Evolutionary conservation across 2,329 filamentous ascomycete genomes (phyloP), one percentile per base, ranked within the genome.

Genomic region (Paraphoma sp.): DNA sequence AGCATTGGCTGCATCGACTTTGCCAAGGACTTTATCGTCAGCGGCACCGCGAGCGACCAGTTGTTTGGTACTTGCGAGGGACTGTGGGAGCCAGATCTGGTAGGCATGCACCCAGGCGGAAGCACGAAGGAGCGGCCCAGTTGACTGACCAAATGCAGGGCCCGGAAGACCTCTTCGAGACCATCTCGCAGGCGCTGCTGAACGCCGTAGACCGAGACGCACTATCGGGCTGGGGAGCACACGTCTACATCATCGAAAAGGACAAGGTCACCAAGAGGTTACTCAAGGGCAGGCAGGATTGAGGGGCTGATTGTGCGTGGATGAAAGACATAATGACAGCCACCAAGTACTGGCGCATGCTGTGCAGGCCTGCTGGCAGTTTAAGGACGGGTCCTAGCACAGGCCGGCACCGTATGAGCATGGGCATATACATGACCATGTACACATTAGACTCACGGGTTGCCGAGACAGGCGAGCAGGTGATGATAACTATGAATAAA

Each of bases 221-320:
- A 51, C 84, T 99, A 63, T 97, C 94, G 38, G 95, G 95, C 64
- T 98, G 95, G 95, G 95, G 95, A 76, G 95, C 95, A 40, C 93
- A 99, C 76, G 95, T 99, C 69, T 99, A 98, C 83, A 96, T 99
- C 75, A 96, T 99, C 79, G 95, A 98, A 85, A 99, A 99, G 87
- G 93, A 97, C 83, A 98, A 98, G 90, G 92, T 99, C 63, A 98
- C 95, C 74, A 97, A 98, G 89, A 87, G 95, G 78, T 87, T 99
- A 88, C 84, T 99, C 79, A 98, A 98, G 88, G 93, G 93, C 76
- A 88, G 93, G 83, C 94, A 98, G 83, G 94, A 98, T 58, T 83
- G 79, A 77, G 68, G 49, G 60, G 50, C 53, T 18, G 23, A 23
- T 23, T 23, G 23, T 23, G 23, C 23, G 23, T 23, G 23, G 23